Conservation (phyloP, 768 basidiomycete genomes). For the Dentipellis fragilis region DNA sequence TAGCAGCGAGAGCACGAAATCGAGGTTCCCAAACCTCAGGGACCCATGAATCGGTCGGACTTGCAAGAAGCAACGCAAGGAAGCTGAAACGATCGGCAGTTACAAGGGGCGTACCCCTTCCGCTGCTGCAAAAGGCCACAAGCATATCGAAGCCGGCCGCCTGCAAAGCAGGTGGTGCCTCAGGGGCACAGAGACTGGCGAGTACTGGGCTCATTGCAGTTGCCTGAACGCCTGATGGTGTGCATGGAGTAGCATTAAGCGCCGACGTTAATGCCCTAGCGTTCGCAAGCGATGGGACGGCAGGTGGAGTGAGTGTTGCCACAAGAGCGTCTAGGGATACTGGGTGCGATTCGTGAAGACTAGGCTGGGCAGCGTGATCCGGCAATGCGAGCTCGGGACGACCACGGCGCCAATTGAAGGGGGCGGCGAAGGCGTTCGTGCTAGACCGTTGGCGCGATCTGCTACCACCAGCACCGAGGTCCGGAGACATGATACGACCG, state of each 20-base stretch:
- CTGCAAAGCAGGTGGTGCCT: conserved; percentile 48
- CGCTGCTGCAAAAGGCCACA: conserved; percentile 57
- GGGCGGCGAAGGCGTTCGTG: conserved; percentile 29
- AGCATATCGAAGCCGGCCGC: conserved; percentile 66
- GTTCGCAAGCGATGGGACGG: conserved; percentile 56
- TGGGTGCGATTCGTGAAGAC: conserved; percentile 16
- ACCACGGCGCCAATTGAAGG: conserved; percentile 29
- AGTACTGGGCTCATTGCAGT: conserved; percentile 51
- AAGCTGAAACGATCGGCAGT: conserved; percentile 55
- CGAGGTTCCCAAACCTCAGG: conserved; percentile 64
- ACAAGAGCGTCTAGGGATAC: conserved; percentile 33
- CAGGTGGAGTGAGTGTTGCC: conserved; percentile 35
- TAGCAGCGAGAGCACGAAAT: conserved; percentile 54
- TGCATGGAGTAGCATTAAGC: conserved; percentile 42
- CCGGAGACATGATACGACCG: conserved; percentile 14
- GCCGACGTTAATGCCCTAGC: conserved; percentile 49
- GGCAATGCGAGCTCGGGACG: conserved; percentile 4
- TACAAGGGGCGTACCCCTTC: conserved; percentile 32
- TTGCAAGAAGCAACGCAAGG: conserved; percentile 50
- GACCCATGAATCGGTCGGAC: conserved; percentile 37
- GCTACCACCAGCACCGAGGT: conserved; percentile 20
- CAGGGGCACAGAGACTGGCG: conserved; percentile 42
- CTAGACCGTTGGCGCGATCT: conserved; percentile 31
- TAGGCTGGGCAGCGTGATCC: conserved; percentile 18
- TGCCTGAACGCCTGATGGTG: conserved; percentile 31